Conservation (phyloP, 164 flowering plant genomes). For the Umbilicus rupestris region DNA sequence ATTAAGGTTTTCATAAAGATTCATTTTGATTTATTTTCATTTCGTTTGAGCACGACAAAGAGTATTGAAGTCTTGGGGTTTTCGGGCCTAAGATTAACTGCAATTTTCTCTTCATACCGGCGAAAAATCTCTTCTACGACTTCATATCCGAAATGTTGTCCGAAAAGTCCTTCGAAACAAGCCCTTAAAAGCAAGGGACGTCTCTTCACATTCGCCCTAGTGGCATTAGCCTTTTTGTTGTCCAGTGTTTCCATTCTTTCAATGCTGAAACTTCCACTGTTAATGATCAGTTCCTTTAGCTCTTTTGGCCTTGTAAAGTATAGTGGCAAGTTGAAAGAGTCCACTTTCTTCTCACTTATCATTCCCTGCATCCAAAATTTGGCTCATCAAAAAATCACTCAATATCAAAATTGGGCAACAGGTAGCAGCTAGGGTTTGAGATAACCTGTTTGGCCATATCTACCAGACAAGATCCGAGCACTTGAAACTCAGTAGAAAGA, state of each 20-base stretch:
- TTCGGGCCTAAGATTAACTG: background rate
- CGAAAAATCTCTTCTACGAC: background rate
- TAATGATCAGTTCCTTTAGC: background rate
- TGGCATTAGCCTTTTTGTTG: background rate
- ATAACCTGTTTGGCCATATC: slow-evolving; percentile 11
- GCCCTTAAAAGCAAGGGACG: background rate
- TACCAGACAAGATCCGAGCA: slow-evolving; percentile 8
- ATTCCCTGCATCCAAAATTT: slow-evolving; percentile 1
- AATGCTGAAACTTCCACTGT: slow-evolving; percentile 4
- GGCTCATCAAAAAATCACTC: background rate
- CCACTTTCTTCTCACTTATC: slow-evolving; percentile 4
- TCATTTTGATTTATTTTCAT: too few relatives aligned
- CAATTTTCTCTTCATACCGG: background rate
- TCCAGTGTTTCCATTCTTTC: slow-evolving; percentile 3
- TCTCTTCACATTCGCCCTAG: background rate
- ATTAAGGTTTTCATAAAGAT: too few relatives aligned
- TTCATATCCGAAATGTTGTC: slow-evolving; percentile 4
- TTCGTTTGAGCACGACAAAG: background rate
- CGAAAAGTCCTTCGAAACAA: background rate
- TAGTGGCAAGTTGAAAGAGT: slow-evolving; percentile 7
- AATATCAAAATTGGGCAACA: background rate
- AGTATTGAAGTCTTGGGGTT: background rate
- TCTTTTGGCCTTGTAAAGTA: slow-evolving; percentile 5
- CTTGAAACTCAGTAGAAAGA: background rate
- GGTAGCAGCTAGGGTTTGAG: too few relatives aligned